These are phyloP conservation scores for Phytophthora vignae DNA, from an alignment of 352 stramenopile species.

Conservation along the genomic window DNA sequence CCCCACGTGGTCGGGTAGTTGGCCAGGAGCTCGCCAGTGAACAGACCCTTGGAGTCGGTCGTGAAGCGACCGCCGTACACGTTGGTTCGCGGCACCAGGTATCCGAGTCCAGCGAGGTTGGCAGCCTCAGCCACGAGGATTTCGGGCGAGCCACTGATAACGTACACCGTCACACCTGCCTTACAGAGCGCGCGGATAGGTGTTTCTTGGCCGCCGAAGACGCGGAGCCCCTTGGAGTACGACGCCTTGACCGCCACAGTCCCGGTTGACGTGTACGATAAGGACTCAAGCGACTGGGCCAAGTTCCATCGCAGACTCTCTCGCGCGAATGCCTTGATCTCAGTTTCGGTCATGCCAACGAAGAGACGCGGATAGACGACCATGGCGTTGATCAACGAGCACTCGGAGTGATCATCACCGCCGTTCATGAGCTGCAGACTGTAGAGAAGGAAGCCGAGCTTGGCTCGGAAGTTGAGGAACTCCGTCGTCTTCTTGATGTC, in stretches of 20 bases:
- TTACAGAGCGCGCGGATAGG: constrained; percentile 49
- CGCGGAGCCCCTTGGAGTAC: constrained; percentile 48
- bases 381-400: constrained; percentile 49
- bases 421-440: constrained; percentile 42
- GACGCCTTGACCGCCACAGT: constrained; percentile 32
- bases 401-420: constrained; percentile 35
- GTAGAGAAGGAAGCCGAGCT: constrained; percentile 49
- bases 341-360: constrained; percentile 51
- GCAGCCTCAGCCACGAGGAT: constrained; percentile 48
- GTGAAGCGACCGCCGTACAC: constrained; percentile 57
- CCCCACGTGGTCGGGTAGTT: constrained; percentile 66
- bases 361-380: constrained; percentile 50
- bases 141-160: constrained; percentile 56
- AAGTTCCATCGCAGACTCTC: constrained; percentile 49
- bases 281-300: constrained; percentile 37
- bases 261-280: constrained; percentile 39
- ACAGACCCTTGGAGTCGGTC: constrained; percentile 33
- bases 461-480: constrained; percentile 59
- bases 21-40: constrained; percentile 45
- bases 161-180: constrained; percentile 44
- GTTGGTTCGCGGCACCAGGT: constrained; percentile 45
- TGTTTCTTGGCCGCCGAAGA: constrained; percentile 58
- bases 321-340: constrained; percentile 44
- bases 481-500: constrained; percentile 38
- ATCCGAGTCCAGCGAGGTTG: constrained; percentile 41